Percentiles rank a stretch among this genome's conserved stretches.
phyloP scores from a whole-genome alignment of 176 grass and related monocot genomes.

The Rhynchospora pubera region DNA sequence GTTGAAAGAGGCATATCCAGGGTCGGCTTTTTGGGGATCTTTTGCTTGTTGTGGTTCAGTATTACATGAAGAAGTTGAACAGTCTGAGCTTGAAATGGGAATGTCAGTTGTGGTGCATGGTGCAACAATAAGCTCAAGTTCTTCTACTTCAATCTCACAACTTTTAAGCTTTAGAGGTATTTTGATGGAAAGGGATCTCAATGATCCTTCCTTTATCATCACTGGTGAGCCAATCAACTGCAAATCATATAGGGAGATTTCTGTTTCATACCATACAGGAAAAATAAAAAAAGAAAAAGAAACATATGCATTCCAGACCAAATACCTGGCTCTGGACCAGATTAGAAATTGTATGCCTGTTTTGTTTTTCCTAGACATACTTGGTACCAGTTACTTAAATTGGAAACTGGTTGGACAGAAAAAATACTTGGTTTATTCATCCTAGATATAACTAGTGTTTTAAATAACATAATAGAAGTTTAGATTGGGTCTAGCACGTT shows the following conservation, averaged over 20 bases:
- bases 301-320: background rate
- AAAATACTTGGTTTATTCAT: background rate
- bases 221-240: constrained; percentile 60
- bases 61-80: constrained; percentile 39
- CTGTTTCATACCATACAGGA: background rate
- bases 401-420: background rate
- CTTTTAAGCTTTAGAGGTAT: constrained; percentile 51
- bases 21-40: constrained; percentile 29
- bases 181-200: constrained; percentile 83
- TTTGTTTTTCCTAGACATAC: background rate
- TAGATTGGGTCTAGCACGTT: background rate
- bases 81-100: constrained; percentile 36
- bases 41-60: constrained; percentile 15
- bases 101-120: constrained; percentile 46
- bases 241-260: constrained; percentile 23
- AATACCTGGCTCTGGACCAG: background rate
- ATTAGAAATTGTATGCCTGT: background rate
- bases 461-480: background rate
- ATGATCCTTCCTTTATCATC: constrained; percentile 87
- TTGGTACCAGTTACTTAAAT: background rate
- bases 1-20: constrained; percentile 39
- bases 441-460: background rate
- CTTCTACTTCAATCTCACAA: constrained; percentile 77
- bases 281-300: background rate
- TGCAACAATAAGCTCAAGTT: constrained; percentile 72